Evolutionary conservation across 2,329 filamentous ascomycete species (phyloP).

Genomic region (Calycina herbarum): DNA sequence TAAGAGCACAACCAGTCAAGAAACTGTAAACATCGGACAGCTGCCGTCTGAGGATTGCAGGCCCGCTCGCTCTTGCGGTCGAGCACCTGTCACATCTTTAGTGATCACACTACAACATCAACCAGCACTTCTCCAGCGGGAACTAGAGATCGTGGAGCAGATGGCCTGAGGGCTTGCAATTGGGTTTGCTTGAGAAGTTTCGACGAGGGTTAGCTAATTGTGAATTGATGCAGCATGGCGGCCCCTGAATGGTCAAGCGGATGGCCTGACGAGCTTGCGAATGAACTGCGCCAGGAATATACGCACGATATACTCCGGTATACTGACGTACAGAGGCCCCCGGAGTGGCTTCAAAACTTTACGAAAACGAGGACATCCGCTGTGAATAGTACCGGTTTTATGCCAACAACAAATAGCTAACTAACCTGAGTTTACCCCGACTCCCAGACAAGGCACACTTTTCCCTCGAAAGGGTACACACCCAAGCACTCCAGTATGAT

Average conservation of each 20-base stretch:
- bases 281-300: neutral
- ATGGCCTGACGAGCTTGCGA: too few species aligned
- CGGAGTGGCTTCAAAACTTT: neutral
- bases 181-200: neutral
- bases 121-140: neutral
- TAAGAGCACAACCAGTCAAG: neutral
- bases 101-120: neutral
- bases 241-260: neutral
- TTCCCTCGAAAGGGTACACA: too few species aligned
- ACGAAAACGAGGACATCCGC: neutral
- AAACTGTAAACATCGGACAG: constrained; percentile 5
- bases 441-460: too few species aligned
- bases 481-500: too few species aligned
- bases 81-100: neutral
- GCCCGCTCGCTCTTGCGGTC: neutral
- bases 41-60: constrained; percentile 1
- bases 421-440: too few species aligned
- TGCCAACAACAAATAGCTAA: too few species aligned
- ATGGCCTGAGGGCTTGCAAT: neutral
- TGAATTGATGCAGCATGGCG: neutral
- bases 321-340: neutral
- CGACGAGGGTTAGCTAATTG: neutral
- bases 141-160: neutral
- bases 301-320: neutral
- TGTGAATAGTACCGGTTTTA: too few species aligned